phyloP scores from a whole-genome alignment of 2,329 filamentous ascomycete species.

The Tolypocladium sp. region DNA sequence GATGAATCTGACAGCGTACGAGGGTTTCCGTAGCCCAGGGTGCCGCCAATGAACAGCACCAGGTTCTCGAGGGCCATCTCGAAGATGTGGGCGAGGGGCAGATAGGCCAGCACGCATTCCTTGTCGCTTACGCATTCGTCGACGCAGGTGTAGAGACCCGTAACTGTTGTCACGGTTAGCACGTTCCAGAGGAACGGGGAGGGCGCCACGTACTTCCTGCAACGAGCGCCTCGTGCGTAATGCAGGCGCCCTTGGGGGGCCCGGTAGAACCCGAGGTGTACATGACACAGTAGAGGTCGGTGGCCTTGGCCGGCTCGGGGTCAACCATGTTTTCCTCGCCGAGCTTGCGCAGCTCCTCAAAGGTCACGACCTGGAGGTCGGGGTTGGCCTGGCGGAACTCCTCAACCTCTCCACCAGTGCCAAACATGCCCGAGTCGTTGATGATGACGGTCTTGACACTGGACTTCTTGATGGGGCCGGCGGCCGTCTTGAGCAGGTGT shows the following conservation, averaged over 20 bases:
- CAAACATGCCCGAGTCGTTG: slow-evolving; percentile 48
- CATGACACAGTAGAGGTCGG: slow-evolving; percentile 77
- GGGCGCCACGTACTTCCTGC: slow-evolving; percentile 49
- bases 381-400: slow-evolving; percentile 48
- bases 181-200: neutral
- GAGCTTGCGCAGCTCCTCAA: slow-evolving; percentile 44
- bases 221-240: slow-evolving; percentile 72
- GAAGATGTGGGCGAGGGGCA: slow-evolving; percentile 91
- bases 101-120: slow-evolving; percentile 79
- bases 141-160: slow-evolving; percentile 71
- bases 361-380: slow-evolving; percentile 42
- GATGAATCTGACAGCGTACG: slow-evolving; percentile 80
- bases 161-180: slow-evolving; percentile 35
- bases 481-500: slow-evolving; percentile 57
- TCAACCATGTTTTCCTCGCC: slow-evolving; percentile 62
- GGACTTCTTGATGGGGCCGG: slow-evolving; percentile 45
- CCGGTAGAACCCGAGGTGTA: slow-evolving; percentile 87
- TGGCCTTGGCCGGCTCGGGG: slow-evolving; percentile 60
- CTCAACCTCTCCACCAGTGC: slow-evolving; percentile 40
- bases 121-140: slow-evolving; percentile 67
- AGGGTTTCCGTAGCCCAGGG: slow-evolving; percentile 86
- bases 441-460: slow-evolving; percentile 53
- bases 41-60: slow-evolving; percentile 80
- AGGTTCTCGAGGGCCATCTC: slow-evolving; percentile 95
- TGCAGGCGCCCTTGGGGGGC: slow-evolving; percentile 77